Evolutionary conservation across 805 yeast species (phyloP).

Genomic region (Clavispora vitiphila): DNA sequence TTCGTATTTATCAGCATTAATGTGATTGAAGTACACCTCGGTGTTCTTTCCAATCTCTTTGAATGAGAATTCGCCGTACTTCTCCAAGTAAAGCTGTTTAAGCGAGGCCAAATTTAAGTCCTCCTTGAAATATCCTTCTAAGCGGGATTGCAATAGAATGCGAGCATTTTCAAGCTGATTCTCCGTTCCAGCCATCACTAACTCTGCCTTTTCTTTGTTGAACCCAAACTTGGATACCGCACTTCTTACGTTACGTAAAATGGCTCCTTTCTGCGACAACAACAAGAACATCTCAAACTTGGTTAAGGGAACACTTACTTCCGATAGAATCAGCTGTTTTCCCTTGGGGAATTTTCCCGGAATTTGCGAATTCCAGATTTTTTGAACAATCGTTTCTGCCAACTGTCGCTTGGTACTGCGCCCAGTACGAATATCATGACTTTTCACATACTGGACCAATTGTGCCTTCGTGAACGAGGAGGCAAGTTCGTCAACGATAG

Average conservation of each 20-base stretch:
- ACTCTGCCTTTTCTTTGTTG: slow-evolving; percentile 21
- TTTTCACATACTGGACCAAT: slow-evolving; percentile 7
- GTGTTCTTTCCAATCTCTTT: slow-evolving; percentile 24
- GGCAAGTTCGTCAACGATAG: slow-evolving; percentile 1
- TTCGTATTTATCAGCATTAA: slow-evolving; percentile 24
- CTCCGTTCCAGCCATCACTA: slow-evolving; percentile 37
- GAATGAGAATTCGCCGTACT: slow-evolving; percentile 23
- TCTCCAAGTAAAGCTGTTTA: slow-evolving; percentile 22
- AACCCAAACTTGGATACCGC: slow-evolving; percentile 38
- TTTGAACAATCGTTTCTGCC: slow-evolving; percentile 24
- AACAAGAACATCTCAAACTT: slow-evolving; percentile 38
- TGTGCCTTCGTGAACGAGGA: slow-evolving; percentile 13
- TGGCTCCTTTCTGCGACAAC: slow-evolving; percentile 32
- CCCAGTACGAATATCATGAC: slow-evolving; percentile 1
- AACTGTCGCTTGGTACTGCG: slow-evolving; percentile 13
- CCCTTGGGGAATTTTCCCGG: slow-evolving; percentile 11
- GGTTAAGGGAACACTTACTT: slow-evolving; percentile 27
- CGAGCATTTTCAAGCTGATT: slow-evolving; percentile 40
- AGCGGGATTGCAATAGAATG: slow-evolving; percentile 30
- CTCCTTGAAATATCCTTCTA: slow-evolving; percentile 23
- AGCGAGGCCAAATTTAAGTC: slow-evolving; percentile 29
- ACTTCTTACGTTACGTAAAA: slow-evolving; percentile 36
- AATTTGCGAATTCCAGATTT: slow-evolving; percentile 30
- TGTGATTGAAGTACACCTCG: slow-evolving; percentile 31
- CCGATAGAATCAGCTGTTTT: slow-evolving; percentile 22